Conservation (phyloP, 768 basidiomycete genomes). For the Collybia sordida region DNA sequence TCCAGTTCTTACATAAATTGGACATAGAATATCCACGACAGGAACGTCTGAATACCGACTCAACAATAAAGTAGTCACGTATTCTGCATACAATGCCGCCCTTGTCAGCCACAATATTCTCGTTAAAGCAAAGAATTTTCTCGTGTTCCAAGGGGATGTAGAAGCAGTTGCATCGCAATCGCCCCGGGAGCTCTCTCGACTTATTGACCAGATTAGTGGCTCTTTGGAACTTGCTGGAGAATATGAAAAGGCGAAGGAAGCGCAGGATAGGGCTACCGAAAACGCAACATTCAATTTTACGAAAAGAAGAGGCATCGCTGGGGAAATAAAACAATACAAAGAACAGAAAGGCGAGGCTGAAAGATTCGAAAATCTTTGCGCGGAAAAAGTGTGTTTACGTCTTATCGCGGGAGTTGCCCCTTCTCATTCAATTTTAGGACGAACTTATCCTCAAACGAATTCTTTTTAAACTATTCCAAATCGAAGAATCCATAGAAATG, state of each 20-base stretch:
- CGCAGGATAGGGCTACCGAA: constrained; percentile 88
- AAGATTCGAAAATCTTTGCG: constrained; percentile 74
- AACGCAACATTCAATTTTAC: constrained; percentile 94
- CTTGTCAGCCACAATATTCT: constrained; percentile 91
- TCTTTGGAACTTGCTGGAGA: constrained; percentile 86
- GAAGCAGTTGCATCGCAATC: constrained; percentile 97
- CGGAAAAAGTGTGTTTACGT: constrained; percentile 61
- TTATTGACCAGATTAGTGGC: constrained; percentile 95
- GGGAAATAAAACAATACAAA: constrained; percentile 96
- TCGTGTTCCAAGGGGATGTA: constrained; percentile 99
- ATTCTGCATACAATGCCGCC: constrained; percentile 85
- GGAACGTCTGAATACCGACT: constrained; percentile 92
- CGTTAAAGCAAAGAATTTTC: constrained; percentile 98
- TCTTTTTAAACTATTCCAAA: constrained; percentile 87
- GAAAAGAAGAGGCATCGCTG: constrained; percentile 89
- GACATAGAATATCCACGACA: constrained; percentile 74
- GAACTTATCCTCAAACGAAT: constrained; percentile 79
- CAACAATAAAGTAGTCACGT: constrained; percentile 79
- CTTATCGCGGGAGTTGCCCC: not conserved
- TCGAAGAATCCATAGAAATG: constrained; percentile 77
- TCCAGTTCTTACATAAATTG: not conserved
- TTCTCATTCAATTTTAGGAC: constrained; percentile 48
- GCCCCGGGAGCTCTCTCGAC: constrained; percentile 80
- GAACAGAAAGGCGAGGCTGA: constrained; percentile 95
- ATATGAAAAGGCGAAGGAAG: constrained; percentile 87